Evolutionary conservation across 345 rosid genomes (phyloP).

Genomic region (Xanthoceras sorbifolium): DNA sequence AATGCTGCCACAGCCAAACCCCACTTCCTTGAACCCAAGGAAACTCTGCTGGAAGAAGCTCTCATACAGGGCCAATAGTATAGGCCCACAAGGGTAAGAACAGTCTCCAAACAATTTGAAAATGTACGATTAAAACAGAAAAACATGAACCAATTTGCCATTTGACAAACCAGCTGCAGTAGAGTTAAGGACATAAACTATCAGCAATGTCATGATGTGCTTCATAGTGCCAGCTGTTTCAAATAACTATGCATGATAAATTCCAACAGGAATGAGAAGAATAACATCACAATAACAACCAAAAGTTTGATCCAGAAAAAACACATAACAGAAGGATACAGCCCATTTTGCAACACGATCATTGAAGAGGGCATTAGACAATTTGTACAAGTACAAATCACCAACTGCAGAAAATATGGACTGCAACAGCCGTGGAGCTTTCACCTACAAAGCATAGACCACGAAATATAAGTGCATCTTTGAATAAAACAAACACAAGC

Average conservation of each 20-base stretch:
- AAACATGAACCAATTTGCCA: conserved; percentile 87
- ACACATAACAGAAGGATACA: conserved; percentile 62
- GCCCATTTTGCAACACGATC: conserved; percentile 67
- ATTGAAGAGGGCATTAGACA: conserved; percentile 60
- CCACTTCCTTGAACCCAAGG: conserved; percentile 57
- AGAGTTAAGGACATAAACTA: conserved; percentile 49
- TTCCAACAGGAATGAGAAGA: not conserved
- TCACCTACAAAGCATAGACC: conserved; percentile 47
- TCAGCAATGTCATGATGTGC: conserved; percentile 4
- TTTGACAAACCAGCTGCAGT: conserved; percentile 69
- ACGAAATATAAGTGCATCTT: not conserved
- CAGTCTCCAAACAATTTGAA: conserved; percentile 90
- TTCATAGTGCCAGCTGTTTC: not conserved
- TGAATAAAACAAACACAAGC: conserved; percentile 15
- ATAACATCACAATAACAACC: not conserved
- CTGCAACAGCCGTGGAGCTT: conserved; percentile 75
- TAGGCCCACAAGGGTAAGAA: conserved; percentile 76
- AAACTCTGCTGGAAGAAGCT: conserved; percentile 44
- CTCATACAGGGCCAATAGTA: conserved; percentile 90
- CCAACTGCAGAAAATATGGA: conserved; percentile 86
- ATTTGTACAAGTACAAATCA: conserved; percentile 78
- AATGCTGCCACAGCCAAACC: conserved; percentile 76
- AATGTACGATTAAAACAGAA: conserved; percentile 90
- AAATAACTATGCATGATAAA: not conserved
- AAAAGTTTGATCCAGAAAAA: not conserved